Percentiles rank a stretch among this genome's conserved stretches.
Evolutionary conservation across 352 stramenopile genomes (phyloP).

Genomic region (Aphanomyces invadans): DNA sequence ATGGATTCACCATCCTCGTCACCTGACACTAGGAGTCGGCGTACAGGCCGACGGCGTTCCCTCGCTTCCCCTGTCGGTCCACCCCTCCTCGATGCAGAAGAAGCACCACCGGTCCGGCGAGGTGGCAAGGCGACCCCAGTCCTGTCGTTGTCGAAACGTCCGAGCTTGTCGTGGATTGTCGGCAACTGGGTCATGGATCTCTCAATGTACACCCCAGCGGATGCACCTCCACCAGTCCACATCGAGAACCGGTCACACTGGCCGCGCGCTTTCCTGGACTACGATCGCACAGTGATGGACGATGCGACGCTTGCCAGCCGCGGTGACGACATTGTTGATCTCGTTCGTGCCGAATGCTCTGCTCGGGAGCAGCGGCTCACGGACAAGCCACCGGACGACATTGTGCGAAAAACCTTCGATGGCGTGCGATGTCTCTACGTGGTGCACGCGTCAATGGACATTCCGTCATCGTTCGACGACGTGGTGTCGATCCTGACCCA

Average conservation of each 20-base stretch:
- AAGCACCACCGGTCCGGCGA: not conserved
- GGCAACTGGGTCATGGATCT: constrained; percentile 8
- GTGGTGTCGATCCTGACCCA: not conserved
- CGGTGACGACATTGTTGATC: not conserved
- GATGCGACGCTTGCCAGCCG: not conserved
- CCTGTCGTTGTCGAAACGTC: not conserved
- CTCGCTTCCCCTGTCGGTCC: not conserved
- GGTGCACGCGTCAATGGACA: not conserved
- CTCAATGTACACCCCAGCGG: constrained; percentile 1
- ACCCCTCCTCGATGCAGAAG: not conserved
- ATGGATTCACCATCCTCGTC: not conserved
- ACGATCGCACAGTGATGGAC: not conserved
- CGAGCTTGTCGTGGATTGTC: not conserved
- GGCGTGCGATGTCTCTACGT: constrained; percentile 4
- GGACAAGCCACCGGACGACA: not conserved
- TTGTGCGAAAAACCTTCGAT: constrained; percentile 7
- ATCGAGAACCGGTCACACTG: not conserved
- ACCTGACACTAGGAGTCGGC: not conserved
- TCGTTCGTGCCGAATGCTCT: constrained; percentile 2
- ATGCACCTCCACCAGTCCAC: not conserved
- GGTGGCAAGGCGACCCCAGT: not conserved
- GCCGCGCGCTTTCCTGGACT: constrained; percentile 9
- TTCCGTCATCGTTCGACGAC: constrained; percentile 2
- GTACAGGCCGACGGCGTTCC: not conserved
- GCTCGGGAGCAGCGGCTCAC: not conserved